Evolutionary conservation across 2,329 filamentous ascomycete genomes (phyloP).

Genomic region (Phyllachora maydis): DNA sequence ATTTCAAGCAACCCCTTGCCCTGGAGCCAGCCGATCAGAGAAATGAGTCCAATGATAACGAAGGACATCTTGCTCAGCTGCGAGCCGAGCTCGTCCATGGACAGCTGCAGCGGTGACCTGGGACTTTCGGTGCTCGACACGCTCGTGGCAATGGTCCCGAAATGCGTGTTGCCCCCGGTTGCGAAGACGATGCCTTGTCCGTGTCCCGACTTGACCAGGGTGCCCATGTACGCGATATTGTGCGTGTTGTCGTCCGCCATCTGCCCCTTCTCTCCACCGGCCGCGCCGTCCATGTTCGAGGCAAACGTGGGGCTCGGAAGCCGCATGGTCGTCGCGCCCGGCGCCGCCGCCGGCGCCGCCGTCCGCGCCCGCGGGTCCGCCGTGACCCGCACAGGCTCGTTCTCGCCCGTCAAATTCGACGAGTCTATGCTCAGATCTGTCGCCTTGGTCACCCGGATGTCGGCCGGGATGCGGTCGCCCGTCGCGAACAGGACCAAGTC

Average conservation of each 20-base stretch:
- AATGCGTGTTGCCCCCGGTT: conserved; percentile 82
- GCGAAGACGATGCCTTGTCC: conserved; percentile 95
- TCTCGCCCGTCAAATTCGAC: conserved; percentile 92
- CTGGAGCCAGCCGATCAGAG: conserved; percentile 73
- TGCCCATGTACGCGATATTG: conserved; percentile 98
- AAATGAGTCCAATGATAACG: conserved; percentile 80
- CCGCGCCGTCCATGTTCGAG: conserved; percentile 25
- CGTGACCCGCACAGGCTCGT: conserved; percentile 71
- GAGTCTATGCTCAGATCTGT: conserved; percentile 86
- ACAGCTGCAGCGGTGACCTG: conserved; percentile 77
- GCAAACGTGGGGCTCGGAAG: conserved; percentile 14
- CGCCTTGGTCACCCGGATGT: conserved; percentile 82
- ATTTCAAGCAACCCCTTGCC: conserved; percentile 83
- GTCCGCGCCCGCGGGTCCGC: conserved; percentile 30
- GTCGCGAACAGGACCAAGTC: conserved; percentile 89
- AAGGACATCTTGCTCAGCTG: conserved; percentile 96
- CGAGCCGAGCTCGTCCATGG: conserved; percentile 93
- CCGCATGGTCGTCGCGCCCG: conserved; percentile 9
- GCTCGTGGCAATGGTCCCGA: conserved; percentile 87
- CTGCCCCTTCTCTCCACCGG: conserved; percentile 42
- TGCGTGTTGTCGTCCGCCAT: conserved; percentile 62
- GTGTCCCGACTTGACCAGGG: conserved; percentile 81
- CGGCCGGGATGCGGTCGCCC: conserved; percentile 87
- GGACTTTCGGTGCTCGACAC: conserved; percentile 91
- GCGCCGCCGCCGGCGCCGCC: conserved; percentile 6